These are phyloP conservation scores for Pythium rishiriense DNA, from an alignment of 352 stramenopile genomes.

Conservation along the genomic window DNA sequence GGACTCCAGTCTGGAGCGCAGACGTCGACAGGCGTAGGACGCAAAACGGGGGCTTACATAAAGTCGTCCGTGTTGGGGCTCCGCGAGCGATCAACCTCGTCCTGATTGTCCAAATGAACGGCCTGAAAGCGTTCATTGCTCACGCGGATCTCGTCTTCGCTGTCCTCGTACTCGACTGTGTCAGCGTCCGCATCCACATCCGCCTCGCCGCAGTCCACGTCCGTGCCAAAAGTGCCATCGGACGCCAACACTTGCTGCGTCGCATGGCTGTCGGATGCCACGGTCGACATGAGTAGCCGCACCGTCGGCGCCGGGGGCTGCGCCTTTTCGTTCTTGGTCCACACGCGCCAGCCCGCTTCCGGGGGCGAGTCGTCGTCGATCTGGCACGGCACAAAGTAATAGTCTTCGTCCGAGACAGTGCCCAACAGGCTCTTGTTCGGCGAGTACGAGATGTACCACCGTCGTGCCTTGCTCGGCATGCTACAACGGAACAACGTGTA, in stretches of 20 bases:
- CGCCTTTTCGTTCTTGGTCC: conserved; percentile 86
- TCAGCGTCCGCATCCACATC: conserved; percentile 70
- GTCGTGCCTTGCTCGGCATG: conserved; percentile 97
- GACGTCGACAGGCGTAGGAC: no score
- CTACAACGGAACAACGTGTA: conserved; percentile 97
- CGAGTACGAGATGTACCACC: conserved; percentile 98
- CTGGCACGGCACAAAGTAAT: conserved; percentile 83
- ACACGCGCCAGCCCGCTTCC: conserved; percentile 82
- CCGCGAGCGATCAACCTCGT: conserved; percentile 44
- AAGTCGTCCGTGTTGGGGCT: conserved; percentile 74
- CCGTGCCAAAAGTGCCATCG: conserved; percentile 26
- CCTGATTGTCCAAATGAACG: conserved; percentile 85
- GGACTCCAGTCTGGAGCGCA: no score
- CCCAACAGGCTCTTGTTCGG: conserved; percentile 84
- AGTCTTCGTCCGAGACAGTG: conserved; percentile 87
- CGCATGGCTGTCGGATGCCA: conserved; percentile 20
- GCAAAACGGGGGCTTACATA: no score
- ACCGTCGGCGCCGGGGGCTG: conserved; percentile 60
- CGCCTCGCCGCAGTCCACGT: conserved; percentile 32
- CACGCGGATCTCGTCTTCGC: conserved; percentile 87
- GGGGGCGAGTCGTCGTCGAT: conserved; percentile 80
- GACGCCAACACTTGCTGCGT: conserved; percentile 8
- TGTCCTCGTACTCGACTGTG: conserved; percentile 89
- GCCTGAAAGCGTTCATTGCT: conserved; percentile 90
- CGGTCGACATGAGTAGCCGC: conserved; percentile 68